Base-by-base conservation (phyloP, 306 rosid genomes). In the Purshia tridentata region DNA sequence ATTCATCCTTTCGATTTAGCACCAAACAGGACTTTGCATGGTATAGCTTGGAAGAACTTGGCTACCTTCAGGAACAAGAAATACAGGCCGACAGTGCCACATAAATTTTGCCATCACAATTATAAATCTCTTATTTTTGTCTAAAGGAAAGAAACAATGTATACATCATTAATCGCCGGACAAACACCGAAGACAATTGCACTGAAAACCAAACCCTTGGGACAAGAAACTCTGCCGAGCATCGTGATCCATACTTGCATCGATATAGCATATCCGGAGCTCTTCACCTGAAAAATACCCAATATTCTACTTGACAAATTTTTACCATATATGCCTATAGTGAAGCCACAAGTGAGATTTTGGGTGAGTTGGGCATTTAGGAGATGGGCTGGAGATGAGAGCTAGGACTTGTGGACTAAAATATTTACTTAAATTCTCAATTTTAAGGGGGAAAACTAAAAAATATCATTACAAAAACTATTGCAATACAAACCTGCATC, bases 211-310 rank as follows among this genome's bases (percentile, higher is more conserved):
- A 68, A 89, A 93, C 3, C 94, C 97, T 72, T 58, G 84, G 22
- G 84, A 81, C 74, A 91, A 77, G 46, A 86, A 48, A 51, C 78
- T 79, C 82, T 60, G 97, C 51, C 98, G 83, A 57, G 97, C 96
- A 78, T 79, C 84, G 5, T 52, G 80, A 57, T 81, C 80, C 86
- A 89, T 78, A 78, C 97, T 93, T 65, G 94, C 88, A 75, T 93
- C 97, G 6, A 93, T 93, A 52, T 93, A 93, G 88, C 98, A 89
- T 64, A 93, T 91, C 82, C 94, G 86, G 14, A 93, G 92, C 81
- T 93, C 98, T 88, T 93, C 98, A 13, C 90, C 98, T 93, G 86
- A 56, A 18, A 72, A 11, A 59, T 40, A 73, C 46, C 5, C 5
- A 70, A 12, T 9, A 56, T 50, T 14, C 15, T 16, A 23, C 35